Evolutionary conservation across 306 rosid species (phyloP).

Genomic region (Vigna angularis): DNA sequence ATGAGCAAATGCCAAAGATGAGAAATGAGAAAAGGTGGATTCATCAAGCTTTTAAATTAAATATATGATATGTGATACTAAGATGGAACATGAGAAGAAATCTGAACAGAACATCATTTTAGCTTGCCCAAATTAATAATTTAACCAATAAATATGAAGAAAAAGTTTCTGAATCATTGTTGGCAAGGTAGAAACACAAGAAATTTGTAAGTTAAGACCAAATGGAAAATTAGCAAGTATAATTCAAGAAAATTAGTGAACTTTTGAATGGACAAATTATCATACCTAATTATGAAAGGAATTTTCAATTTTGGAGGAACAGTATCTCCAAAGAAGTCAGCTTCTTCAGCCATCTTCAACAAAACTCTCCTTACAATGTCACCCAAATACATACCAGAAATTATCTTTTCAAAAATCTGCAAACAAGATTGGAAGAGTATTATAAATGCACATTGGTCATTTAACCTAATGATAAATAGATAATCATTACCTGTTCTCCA

Average conservation of each 20-base stretch:
- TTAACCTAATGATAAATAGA: slow-evolving; percentile 24
- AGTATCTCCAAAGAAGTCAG: slow-evolving; percentile 81
- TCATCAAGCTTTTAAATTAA: neutral
- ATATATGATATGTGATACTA: neutral
- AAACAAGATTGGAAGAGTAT: slow-evolving; percentile 43
- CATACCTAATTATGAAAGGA: slow-evolving; percentile 82
- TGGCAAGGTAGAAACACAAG: slow-evolving; percentile 20
- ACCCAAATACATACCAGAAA: slow-evolving; percentile 99
- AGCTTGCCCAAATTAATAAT: neutral
- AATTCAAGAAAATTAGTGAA: slow-evolving; percentile 3
- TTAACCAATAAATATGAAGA: neutral
- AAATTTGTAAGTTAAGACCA: slow-evolving; percentile 6
- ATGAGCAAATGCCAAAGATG: neutral
- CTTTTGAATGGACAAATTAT: slow-evolving; percentile 19
- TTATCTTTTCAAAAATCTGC: slow-evolving; percentile 90
- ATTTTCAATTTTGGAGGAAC: slow-evolving; percentile 79
- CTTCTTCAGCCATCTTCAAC: slow-evolving; percentile 88
- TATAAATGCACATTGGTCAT: slow-evolving; percentile 31
- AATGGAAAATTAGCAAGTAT: slow-evolving; percentile 13
- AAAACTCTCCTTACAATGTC: slow-evolving; percentile 88
- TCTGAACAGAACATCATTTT: neutral
- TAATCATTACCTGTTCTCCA: slow-evolving; percentile 84
- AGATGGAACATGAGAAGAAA: neutral
- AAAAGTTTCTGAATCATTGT: neutral
- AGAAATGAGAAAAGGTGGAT: neutral